phyloP scores from a whole-genome alignment of 768 basidiomycete genomes.

The Gautieria morchelliformis region DNA sequence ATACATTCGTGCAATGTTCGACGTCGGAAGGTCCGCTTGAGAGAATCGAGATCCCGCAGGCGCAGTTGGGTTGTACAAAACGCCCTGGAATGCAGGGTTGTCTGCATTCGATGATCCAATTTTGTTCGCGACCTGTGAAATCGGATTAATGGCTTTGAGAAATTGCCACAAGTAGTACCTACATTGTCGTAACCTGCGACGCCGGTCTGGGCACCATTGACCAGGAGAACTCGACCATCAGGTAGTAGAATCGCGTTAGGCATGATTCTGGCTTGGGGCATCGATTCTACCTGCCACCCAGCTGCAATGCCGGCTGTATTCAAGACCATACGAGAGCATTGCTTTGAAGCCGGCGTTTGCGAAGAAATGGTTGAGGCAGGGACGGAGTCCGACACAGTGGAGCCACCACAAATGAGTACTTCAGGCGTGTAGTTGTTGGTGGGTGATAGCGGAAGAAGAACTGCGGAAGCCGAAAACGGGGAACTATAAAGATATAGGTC shows the following conservation, averaged over 20 bases:
- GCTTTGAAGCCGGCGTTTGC: conserved; percentile 32
- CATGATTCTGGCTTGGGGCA: conserved; percentile 32
- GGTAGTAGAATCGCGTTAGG: conserved; percentile 22
- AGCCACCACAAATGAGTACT: conserved; percentile 39
- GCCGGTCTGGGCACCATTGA: conserved; percentile 34
- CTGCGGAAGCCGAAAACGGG: conserved; percentile 18
- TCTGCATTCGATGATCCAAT: conserved; percentile 31
- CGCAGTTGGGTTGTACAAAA: conserved; percentile 24
- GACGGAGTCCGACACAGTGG: conserved; percentile 24
- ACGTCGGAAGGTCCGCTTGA: conserved; percentile 20
- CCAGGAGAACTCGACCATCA: conserved; percentile 32
- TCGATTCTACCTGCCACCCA: conserved; percentile 37
- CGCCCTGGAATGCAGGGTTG: conserved; percentile 20
- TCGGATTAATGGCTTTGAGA: not conserved
- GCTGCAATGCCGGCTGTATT: conserved; percentile 32
- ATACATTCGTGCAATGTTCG: conserved; percentile 30
- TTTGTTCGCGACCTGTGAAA: conserved; percentile 16
- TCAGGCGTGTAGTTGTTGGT: conserved; percentile 31
- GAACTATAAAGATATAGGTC: not conserved
- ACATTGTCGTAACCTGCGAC: conserved; percentile 31
- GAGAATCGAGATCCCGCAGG: conserved; percentile 25
- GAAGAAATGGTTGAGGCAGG: conserved; percentile 23
- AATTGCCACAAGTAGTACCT: conserved; percentile 12
- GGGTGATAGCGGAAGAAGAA: conserved; percentile 29
- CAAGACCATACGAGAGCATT: conserved; percentile 34